Base-by-base conservation (phyloP, 306 rosid genomes). In the Cicer cuneatum region DNA sequence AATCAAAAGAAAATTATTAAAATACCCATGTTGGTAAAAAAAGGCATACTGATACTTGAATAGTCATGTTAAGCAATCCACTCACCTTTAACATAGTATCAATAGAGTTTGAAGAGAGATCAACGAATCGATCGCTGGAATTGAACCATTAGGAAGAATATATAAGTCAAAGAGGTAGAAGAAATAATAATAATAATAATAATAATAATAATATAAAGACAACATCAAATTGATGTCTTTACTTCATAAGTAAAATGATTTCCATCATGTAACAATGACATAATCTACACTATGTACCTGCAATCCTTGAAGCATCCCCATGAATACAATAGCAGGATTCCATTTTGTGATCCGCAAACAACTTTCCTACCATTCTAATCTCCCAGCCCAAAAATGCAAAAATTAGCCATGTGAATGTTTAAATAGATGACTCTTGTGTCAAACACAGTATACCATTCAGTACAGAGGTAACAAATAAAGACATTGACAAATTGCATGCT, bases 241-340 rank as follows among this genome's bases (percentile, higher is more conserved):
- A 21, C 35, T 40, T 53, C 35, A 58, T 68, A 54, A 54, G 35
- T 40, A 78, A 48, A 43, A 75, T 12, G 13, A 58, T 59, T 48
- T 49, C 42, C 14, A 49, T 69, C 51, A 77, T 14, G 16, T 9
- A 69, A 52, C 62, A 16, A 71, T 39, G 62, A 58, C 33, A 67
- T 24, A 9, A 54, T 73, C 70, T 38, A 79, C 41, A 19, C 65
- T 37, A 40, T 7, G 58, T 75, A 93, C 98, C 98, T 93, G 82
- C 97, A 89, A 79, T 93, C 97, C 86, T 87, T 86, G 90, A 91
- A 89, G 87, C 67, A 88, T 52, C 96, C 98, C 97, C 97, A 93
- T 7, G 98, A 89, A 79, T 93, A 93, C 69, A 93, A 76, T 21
- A 93, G 79, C 9, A 93, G 62, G 66, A 78, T 80, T 78, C 96